phyloP scores from a whole-genome alignment of 176 grass and related monocot species.

The Cenchrus americanus region DNA sequence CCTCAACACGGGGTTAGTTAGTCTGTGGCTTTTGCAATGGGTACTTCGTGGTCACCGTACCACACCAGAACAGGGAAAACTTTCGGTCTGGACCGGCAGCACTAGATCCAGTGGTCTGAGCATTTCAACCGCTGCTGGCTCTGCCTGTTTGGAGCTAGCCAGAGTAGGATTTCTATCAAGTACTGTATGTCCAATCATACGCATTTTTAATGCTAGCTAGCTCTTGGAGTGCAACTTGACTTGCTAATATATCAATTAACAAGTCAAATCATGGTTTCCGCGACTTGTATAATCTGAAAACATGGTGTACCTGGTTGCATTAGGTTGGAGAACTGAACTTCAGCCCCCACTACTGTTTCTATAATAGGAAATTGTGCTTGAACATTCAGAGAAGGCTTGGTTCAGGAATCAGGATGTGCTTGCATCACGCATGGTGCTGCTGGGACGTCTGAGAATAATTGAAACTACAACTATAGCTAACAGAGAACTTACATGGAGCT shows the following conservation, averaged over 20 bases:
- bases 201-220: neutral
- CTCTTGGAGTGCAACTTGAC: slow-evolving; percentile 7
- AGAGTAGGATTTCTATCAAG: neutral
- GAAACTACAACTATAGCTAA: neutral
- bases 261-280: neutral
- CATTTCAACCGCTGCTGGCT: slow-evolving; percentile 3
- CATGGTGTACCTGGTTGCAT: neutral
- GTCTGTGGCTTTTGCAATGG: neutral
- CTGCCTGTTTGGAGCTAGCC: neutral
- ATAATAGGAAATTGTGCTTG: neutral
- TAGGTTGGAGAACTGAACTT: neutral
- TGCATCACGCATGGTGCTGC: neutral
- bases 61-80: neutral
- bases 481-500: neutral
- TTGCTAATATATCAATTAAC: neutral
- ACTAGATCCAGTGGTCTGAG: neutral
- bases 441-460: neutral
- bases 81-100: too few relatives aligned
- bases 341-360: neutral
- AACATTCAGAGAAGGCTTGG: neutral
- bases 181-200: neutral
- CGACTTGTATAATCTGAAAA: neutral
- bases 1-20: neutral
- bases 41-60: neutral
- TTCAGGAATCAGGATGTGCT: neutral